phyloP scores from a whole-genome alignment of 2,329 filamentous ascomycete species.

The Xylariaceae sp. region DNA sequence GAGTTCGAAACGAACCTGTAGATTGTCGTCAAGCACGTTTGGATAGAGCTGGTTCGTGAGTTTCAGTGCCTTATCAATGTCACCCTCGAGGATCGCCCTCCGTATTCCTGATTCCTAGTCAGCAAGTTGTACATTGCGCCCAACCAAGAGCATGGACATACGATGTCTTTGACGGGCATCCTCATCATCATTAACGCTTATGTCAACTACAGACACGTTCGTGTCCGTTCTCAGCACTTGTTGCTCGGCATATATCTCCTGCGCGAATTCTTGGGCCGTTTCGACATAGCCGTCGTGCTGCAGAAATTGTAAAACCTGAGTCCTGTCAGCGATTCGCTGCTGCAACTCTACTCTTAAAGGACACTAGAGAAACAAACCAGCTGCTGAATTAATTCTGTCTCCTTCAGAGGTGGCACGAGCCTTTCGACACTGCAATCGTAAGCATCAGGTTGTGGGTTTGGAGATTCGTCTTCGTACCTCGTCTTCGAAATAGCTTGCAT shows the following conservation, averaged over 20 bases:
- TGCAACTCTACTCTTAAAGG: not conserved
- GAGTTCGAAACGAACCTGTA: conserved; percentile 81
- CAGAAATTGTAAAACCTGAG: conserved; percentile 72
- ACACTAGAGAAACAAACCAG: conserved; percentile 46
- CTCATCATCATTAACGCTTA: conserved; percentile 71
- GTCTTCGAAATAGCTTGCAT: conserved; percentile 54
- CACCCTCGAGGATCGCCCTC: conserved; percentile 79
- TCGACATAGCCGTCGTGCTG: conserved; percentile 95
- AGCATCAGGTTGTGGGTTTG: conserved; percentile 14
- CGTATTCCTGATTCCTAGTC: conserved; percentile 63
- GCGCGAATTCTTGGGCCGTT: conserved; percentile 80
- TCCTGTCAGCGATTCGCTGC: conserved; percentile 13
- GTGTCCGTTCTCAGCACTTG: conserved; percentile 59
- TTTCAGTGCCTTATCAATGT: conserved; percentile 86
- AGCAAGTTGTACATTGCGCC: conserved; percentile 5
- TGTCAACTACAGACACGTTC: conserved; percentile 46
- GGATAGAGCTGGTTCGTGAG: conserved; percentile 75
- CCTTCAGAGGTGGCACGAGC: conserved; percentile 58
- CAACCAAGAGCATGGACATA: conserved; percentile 39
- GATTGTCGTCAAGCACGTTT: conserved; percentile 70
- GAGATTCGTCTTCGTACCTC: conserved; percentile 29
- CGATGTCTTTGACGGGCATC: conserved; percentile 84
- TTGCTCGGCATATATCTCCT: conserved; percentile 72
- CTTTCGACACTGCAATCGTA: conserved; percentile 44
- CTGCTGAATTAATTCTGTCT: conserved; percentile 75